Percentiles rank a stretch among this genome's conserved stretches.
These are phyloP conservation scores for Vigna reflexopilosa DNA, from an alignment of 306 rosid genomes.

Conservation along the genomic window DNA sequence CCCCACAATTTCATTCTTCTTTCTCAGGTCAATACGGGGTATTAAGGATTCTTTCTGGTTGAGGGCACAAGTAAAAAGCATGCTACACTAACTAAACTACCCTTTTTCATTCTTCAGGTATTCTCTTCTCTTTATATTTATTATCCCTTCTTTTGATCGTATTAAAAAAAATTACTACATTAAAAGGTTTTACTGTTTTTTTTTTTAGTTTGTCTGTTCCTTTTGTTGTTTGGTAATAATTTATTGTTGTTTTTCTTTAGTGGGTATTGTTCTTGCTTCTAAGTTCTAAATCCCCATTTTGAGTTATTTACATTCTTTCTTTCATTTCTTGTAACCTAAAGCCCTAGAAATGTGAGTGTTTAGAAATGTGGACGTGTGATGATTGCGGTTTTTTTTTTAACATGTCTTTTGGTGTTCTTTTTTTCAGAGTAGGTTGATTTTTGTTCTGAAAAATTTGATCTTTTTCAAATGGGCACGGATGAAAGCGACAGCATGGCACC, in stretches of 20 bases:
- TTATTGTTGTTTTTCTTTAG: slow-evolving; percentile 14
- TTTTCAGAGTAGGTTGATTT: slow-evolving; percentile 47
- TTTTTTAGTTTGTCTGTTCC: background rate
- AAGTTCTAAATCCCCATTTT: slow-evolving; percentile 35
- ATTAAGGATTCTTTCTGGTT: slow-evolving; percentile 33
- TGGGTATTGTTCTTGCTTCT: slow-evolving; percentile 37
- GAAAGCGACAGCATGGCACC: slow-evolving; percentile 48
- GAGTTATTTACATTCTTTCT: slow-evolving; percentile 23
- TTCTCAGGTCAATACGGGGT: slow-evolving; percentile 23
- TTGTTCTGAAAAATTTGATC: slow-evolving; percentile 39
- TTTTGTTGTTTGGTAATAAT: background rate
- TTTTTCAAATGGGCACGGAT: slow-evolving; percentile 61
- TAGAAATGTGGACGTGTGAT: slow-evolving; percentile 20
- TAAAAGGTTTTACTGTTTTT: background rate
- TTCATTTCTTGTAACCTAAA: slow-evolving; percentile 38
- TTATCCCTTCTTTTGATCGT: background rate
- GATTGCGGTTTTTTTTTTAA: slow-evolving; percentile 17
- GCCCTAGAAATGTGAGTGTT: slow-evolving; percentile 44
- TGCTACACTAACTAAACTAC: background rate
- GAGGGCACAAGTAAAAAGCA: background rate
- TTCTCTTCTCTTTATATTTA: slow-evolving; percentile 1
- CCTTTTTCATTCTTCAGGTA: slow-evolving; percentile 53
- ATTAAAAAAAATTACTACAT: background rate
- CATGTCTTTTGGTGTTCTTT: slow-evolving; percentile 5
- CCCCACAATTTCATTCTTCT: slow-evolving; percentile 36